Base-by-base conservation (phyloP, 805 yeast species). In the Cyberlindnera bimundalis region DNA sequence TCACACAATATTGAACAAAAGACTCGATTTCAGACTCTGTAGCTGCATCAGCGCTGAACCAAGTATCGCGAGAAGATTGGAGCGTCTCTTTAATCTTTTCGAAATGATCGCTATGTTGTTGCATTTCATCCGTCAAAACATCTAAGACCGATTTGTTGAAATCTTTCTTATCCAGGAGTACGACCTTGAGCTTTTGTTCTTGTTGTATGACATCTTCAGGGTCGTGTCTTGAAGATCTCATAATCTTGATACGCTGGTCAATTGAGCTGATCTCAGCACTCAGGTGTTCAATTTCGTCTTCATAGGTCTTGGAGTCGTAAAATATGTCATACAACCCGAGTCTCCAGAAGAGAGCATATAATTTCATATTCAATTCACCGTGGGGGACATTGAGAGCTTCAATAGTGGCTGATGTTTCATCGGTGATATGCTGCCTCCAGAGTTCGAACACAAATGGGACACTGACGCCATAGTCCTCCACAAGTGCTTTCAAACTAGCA, bases 261-360 rank as follows among this genome's bases (percentile, higher is more conserved):
- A 69, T 54, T 6, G 70, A 61, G 18, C 56, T 56, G 3, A 66
- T 57, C 23, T 57, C 61, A 1, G 65, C 59, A 25, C 60, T 55
- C 13, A 77, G 51, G 42, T 70, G 76, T 2, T 52, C 49, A 19
- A 63, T 50, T 45, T 78, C 81, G 3, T 56, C 53, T 11, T 66
- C 67, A 55, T 90, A 89, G 2, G 76, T 55, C 1, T 55, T 48
- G 6, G 64, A 62, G 2, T 76, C 71, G 55, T 62, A 81, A 45
- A 75, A 73, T 24, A 89, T 75, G 52, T 89, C 96, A 54, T 83
- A 80, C 7, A 87, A 62, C 0, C 82, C 73, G 25, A 84, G 65
- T 46, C 69, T 76, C 96, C 96, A 90, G 52, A 89, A 90, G 1
- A 73, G 65, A 2, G 67, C 62, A 52, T 72, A 85, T 21, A 87